Evolutionary conservation across 2,329 filamentous ascomycete genomes (phyloP).

Genomic region (Xylariaceae sp.): DNA sequence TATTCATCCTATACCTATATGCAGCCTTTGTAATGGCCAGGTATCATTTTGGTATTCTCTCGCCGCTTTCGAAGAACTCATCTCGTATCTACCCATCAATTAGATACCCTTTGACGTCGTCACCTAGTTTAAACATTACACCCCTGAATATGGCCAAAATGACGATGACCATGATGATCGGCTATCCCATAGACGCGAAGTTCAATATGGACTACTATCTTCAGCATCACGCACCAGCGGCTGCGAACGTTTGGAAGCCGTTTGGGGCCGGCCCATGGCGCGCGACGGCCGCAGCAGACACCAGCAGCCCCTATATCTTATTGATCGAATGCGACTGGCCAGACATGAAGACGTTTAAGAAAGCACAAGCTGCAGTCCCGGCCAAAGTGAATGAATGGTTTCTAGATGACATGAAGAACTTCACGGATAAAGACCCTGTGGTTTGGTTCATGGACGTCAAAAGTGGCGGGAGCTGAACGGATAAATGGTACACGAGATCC

Average conservation of each 20-base stretch:
- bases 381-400: constrained; percentile 9
- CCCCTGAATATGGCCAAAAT: constrained; percentile 4
- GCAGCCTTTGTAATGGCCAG: too few relatives aligned
- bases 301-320: constrained; percentile 15
- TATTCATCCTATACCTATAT: too few relatives aligned
- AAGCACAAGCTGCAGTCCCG: constrained; percentile 13
- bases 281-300: constrained; percentile 9
- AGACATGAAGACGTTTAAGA: constrained; percentile 14
- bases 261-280: constrained; percentile 16
- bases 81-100: neutral
- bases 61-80: too few relatives aligned
- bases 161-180: constrained; percentile 24
- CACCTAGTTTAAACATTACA: neutral
- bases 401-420: constrained; percentile 24
- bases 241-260: constrained; percentile 18
- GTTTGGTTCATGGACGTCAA: constrained; percentile 27
- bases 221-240: constrained; percentile 14
- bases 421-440: constrained; percentile 19
- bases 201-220: constrained; percentile 27
- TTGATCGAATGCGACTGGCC: constrained; percentile 24
- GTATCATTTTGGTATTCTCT: neutral
- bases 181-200: constrained; percentile 14
- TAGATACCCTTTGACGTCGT: neutral
- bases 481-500: neutral
- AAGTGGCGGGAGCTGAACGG: constrained; percentile 3